Evolutionary conservation across 1,284 basidiomycete genomes (phyloP).

Genomic region (Exobasidium cylindrosporum): DNA sequence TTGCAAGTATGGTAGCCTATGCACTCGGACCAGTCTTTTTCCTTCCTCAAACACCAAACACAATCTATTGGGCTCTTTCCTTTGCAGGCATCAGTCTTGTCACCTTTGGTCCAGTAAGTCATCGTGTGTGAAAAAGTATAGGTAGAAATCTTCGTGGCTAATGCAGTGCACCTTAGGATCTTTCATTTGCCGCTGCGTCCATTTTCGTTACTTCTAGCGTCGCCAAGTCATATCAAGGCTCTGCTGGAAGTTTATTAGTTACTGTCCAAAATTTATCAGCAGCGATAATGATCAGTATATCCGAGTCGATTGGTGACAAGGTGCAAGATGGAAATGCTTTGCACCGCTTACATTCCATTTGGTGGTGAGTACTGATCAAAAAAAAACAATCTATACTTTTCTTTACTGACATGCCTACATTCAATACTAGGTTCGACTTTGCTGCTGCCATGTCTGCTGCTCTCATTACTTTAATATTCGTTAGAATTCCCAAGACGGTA

Average conservation of each 20-base stretch:
- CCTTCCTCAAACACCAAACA: constrained; percentile 21
- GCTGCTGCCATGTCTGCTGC: constrained; percentile 15
- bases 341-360: constrained; percentile 12
- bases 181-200: constrained; percentile 26
- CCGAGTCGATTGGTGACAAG: constrained; percentile 24
- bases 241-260: constrained; percentile 23
- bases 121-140: neutral
- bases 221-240: constrained; percentile 23
- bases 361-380: too few relatives aligned
- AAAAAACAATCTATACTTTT: neutral
- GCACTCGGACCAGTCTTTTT: constrained; percentile 28
- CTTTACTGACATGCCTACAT: neutral
- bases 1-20: constrained; percentile 16
- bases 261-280: constrained; percentile 28
- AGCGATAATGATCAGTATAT: constrained; percentile 23
- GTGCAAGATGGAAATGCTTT: neutral
- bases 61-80: constrained; percentile 25
- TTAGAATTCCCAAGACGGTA: constrained; percentile 26
- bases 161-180: constrained; percentile 12
- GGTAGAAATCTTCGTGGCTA: neutral
- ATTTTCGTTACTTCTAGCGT: constrained; percentile 26
- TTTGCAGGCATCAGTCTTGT: constrained; percentile 24
- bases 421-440: too few relatives aligned
- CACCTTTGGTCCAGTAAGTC: constrained; percentile 21
- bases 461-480: constrained; percentile 14